A percentile compares a stretch with the other conserved stretches of the same genome.
phyloP scores from a whole-genome alignment of 805 yeast species.

The Nakazawaea populi region DNA sequence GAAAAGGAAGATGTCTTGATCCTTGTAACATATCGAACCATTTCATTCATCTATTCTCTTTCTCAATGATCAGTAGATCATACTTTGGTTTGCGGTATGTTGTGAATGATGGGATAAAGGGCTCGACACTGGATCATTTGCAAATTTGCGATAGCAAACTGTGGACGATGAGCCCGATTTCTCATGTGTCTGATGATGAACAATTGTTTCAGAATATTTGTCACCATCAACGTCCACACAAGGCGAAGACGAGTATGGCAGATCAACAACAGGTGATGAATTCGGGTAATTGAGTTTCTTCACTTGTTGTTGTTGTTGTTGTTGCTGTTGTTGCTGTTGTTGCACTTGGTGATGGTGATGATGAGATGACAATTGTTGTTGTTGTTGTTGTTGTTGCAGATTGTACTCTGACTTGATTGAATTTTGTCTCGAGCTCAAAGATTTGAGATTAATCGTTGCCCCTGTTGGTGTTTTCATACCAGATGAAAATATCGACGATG shows the following conservation, averaged over 20 bases:
- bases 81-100: background rate
- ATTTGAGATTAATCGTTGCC: background rate
- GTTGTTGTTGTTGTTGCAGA: background rate
- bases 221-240: background rate
- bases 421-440: background rate
- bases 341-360: background rate
- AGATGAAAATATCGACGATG: conserved; percentile 7
- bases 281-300: conserved; percentile 7
- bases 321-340: background rate
- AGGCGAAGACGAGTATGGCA: conserved; percentile 2
- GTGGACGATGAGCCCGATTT: conserved; percentile 8
- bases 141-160: conserved; percentile 1
- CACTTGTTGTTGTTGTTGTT: background rate
- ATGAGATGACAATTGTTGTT: background rate
- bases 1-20: no score
- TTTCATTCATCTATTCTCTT: no score
- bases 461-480: conserved; percentile 9
- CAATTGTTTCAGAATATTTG: conserved; percentile 13
- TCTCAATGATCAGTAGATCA: conserved; percentile 1
- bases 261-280: conserved; percentile 9
- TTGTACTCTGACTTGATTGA: background rate
- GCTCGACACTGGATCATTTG: conserved; percentile 6
- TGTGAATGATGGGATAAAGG: conserved; percentile 5
- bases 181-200: background rate
- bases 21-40: no score